These are phyloP conservation scores for Boletus huronensis DNA, from an alignment of 768 basidiomycete species.

Conservation along the genomic window DNA sequence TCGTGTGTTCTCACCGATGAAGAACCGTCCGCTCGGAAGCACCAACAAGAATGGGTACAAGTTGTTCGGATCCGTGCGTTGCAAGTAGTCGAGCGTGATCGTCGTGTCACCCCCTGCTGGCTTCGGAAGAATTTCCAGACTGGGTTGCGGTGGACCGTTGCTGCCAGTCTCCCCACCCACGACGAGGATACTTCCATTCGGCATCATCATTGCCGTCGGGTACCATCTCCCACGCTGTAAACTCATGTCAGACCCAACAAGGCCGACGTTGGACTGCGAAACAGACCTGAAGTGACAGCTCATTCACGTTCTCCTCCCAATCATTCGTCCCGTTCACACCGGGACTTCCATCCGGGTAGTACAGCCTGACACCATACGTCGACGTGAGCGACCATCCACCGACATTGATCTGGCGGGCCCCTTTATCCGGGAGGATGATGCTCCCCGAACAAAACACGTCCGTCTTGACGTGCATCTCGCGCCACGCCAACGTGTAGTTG, in stretches of 20 bases:
- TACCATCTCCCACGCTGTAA: conserved; percentile 68
- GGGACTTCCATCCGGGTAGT: conserved; percentile 61
- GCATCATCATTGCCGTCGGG: conserved; percentile 60
- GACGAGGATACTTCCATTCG: conserved; percentile 72
- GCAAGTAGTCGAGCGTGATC: conserved; percentile 60
- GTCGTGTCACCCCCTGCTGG: conserved; percentile 61
- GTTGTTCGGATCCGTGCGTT: conserved; percentile 75
- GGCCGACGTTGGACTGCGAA: too few species aligned
- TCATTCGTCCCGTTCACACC: conserved; percentile 75
- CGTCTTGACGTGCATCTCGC: conserved; percentile 69
- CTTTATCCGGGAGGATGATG: conserved; percentile 72
- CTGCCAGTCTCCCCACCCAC: conserved; percentile 74
- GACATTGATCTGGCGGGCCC: conserved; percentile 36
- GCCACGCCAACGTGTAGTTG: conserved; percentile 53
- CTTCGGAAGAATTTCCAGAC: conserved; percentile 67
- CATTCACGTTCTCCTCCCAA: conserved; percentile 69
- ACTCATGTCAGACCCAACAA: neutral
- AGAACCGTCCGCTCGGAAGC: conserved; percentile 65
- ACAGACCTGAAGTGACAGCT: conserved; percentile 58
- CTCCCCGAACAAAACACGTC: conserved; percentile 80
- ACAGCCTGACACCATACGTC: conserved; percentile 70
- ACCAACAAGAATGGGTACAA: conserved; percentile 75
- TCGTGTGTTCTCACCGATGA: conserved; percentile 53
- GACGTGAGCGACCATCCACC: conserved; percentile 62
- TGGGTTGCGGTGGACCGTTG: conserved; percentile 64